Evolutionary conservation across 31 red algal species (phyloP), one percentile per base, ranked within the genome.

Genomic region (Porphyra umbilicalis): DNA sequence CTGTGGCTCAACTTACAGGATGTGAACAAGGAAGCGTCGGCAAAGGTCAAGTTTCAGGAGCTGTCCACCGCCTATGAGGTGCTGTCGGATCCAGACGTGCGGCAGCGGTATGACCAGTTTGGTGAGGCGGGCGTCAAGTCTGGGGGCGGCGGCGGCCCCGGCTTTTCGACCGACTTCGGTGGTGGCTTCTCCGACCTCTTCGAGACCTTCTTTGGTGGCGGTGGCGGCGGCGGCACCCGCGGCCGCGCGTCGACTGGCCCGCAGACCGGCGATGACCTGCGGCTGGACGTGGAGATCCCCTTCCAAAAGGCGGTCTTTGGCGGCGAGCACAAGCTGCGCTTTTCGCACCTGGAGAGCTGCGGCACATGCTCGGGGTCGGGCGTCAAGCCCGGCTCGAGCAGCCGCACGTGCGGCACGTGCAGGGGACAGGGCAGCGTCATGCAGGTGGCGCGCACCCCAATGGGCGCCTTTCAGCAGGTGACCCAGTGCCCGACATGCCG

Each of bases 171-270:
- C 10, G 96, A 95, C 87, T 91, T 96, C 76, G 90, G 90, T 40
- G 96, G 93, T 44, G 82, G 85, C 33, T 90, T 98, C 68, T 83
- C 85, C 34, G 94, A 96, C 82, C 94, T 99, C 71, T 98, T 98
- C 81, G 96, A 98, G 67, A 90, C 87, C 30, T 95, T 98, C 85
- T 98, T 98, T 83, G 90, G 93, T 35, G 71, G 79, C 11, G 76
- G n/a, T 4, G 82, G 83, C 30, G 82, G 77, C n/a, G 68, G 67
- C 30, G 87, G 87, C 36, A 77, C 42, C 6, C 83, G 90, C 35
- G 32, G 68, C 32, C 85, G 89, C 32, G 57, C 89, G 36, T 79
- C 93, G 34, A 83, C 68, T 40, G 93, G 94, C 9, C 93, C 93
- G 16, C 91, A 94, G 83, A 81, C 83, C 8, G 97, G 97, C 13